Evolutionary conservation across 495 filamentous ascomycete species (phyloP), one percentile per base, ranked within the genome.

Genomic region (Penicillium robsamsonii): DNA sequence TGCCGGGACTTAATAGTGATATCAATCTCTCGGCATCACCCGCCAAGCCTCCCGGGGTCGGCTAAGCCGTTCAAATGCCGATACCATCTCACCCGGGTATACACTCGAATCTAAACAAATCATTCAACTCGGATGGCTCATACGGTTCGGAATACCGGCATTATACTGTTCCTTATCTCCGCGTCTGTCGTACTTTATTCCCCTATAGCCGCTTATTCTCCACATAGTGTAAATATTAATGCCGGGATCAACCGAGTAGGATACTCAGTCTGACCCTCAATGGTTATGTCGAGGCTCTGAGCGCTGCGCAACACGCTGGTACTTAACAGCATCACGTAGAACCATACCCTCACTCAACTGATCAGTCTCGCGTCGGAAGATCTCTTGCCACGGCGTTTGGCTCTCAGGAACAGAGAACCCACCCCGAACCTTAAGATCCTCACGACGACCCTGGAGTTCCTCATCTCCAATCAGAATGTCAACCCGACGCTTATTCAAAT

Each of bases 391-490:
- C 17, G 78, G 78, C 3, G 77, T 81, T 27, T 53, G 45, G 25
- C 55, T 61, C 5, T 49, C 18, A 15, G 46, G 30, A 17, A 49
- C 13, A 49, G n/a, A 17, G 18, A 49, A 49, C 18, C 46, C 18
- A 37, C 30, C 78, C 6, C 57, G 57, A 3, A 59, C 50, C 13
- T 67, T 56, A 12, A 73, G 50, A 10, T 81, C 82, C 57, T 83
- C 78, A 66, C 81, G 79, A 56, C 91, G 75, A 59, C 74, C 68
- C 18, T 72, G 78, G 56, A 98, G 68, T 68, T 93, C 91, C 17
- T 77, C 71, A 18, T 76, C 70, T 2, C 70, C 65, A 12, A 84
- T 68, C 31, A 81, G 59, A 22, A 85, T 75, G 56, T 84, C 78
- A 1, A 85, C 75, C 1, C 69, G 72, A n/a, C 76, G 74, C 57